Evolutionary conservation across 139 green algal species (phyloP).

Genomic region (Coelastrella sp.): DNA sequence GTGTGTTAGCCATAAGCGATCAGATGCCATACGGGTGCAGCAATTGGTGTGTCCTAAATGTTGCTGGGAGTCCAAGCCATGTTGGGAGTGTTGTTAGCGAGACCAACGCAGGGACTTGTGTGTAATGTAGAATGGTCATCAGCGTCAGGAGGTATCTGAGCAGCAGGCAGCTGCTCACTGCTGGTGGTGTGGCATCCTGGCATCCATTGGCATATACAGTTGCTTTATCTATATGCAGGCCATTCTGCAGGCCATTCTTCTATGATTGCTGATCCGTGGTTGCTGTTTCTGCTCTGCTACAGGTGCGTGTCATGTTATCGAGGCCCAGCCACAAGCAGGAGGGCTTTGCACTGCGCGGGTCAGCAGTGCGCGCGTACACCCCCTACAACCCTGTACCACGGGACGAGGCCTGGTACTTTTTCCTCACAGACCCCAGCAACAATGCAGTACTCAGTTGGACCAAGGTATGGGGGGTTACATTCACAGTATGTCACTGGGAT

Average conservation of each 20-base stretch:
- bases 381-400: slow-evolving; percentile 71
- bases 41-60: no score
- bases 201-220: no score
- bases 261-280: neutral
- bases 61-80: no score
- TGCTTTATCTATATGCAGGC: no score
- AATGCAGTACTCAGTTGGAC: slow-evolving; percentile 70
- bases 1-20: neutral
- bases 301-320: slow-evolving; percentile 73
- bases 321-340: slow-evolving; percentile 67
- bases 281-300: neutral
- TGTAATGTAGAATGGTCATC: no score
- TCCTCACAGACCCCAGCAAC: slow-evolving; percentile 72
- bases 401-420: slow-evolving; percentile 85
- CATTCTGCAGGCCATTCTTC: no score
- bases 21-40: no score
- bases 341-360: slow-evolving; percentile 60
- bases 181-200: no score
- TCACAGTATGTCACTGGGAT: neutral
- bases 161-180: no score
- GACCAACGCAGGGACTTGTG: no score
- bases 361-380: slow-evolving; percentile 74
- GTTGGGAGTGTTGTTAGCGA: no score
- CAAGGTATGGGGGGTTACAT: slow-evolving; percentile 39
- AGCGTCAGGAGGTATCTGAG: no score